Percentiles rank a stretch among this genome's conserved stretches.
These are phyloP conservation scores for Ceratobasidium sp. DNA, from an alignment of 1,284 basidiomycete genomes.

Conservation along the genomic window DNA sequence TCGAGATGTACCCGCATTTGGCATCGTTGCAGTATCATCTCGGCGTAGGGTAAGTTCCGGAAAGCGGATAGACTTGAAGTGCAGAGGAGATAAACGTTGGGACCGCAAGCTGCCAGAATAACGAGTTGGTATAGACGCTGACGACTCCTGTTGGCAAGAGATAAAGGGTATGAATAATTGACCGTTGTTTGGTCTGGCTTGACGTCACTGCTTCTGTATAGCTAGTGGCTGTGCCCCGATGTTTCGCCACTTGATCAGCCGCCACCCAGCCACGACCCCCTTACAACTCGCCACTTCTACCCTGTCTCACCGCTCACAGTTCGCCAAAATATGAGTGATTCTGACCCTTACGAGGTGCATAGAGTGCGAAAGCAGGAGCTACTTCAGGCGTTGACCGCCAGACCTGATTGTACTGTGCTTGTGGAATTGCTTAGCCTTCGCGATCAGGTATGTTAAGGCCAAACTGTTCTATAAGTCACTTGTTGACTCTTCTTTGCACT, in stretches of 20 bases:
- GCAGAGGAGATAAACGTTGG: too few species aligned
- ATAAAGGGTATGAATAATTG: neutral
- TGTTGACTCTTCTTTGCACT: too few species aligned
- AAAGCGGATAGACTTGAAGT: neutral
- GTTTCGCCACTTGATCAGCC: neutral
- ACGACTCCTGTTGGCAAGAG: neutral
- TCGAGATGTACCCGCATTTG: slow-evolving; percentile 40
- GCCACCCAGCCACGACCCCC: too few species aligned
- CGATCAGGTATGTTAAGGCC: too few species aligned
- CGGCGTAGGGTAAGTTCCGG: slow-evolving; percentile 28
- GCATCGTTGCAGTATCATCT: slow-evolving; percentile 25
- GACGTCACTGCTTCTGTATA: neutral
- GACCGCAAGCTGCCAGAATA: slow-evolving; percentile 4
- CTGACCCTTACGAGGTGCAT: too few species aligned
- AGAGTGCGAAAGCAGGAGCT: neutral
- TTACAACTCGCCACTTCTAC: neutral
- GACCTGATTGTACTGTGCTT: neutral
- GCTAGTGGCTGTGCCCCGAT: neutral
- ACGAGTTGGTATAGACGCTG: neutral
- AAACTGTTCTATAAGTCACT: too few species aligned
- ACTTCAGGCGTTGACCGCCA: neutral
- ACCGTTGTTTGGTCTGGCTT: neutral
- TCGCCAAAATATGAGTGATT: too few species aligned
- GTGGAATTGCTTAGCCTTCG: too few species aligned
- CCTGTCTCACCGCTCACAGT: too few species aligned